phyloP scores from a whole-genome alignment of 805 yeast genomes.

The Cyberlindnera mycetangii region DNA sequence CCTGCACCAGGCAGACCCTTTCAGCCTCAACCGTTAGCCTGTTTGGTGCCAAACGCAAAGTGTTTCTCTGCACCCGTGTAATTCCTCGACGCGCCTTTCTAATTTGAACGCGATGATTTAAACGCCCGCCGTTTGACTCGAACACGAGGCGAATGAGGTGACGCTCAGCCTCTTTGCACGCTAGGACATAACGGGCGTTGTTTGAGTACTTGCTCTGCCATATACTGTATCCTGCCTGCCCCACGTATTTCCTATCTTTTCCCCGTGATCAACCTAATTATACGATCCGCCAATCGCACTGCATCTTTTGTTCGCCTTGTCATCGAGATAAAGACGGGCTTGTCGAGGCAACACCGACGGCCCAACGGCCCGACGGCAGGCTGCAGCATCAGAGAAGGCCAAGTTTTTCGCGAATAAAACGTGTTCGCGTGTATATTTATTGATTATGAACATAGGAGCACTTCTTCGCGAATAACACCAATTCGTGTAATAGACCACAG shows the following conservation, averaged over 20 bases:
- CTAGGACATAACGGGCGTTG: too few species aligned
- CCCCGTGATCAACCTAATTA: too few species aligned
- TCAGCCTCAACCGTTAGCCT: background rate
- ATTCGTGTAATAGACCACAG: background rate
- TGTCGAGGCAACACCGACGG: constrained; percentile 3
- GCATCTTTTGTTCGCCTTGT: background rate
- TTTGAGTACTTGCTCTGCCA: too few species aligned
- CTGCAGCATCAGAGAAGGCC: background rate
- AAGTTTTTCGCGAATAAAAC: background rate
- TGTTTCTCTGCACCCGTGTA: background rate
- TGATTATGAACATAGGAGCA: too few species aligned
- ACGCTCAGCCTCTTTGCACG: too few species aligned
- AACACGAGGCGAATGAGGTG: background rate
- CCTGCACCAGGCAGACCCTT: too few species aligned
- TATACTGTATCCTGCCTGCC: background rate
- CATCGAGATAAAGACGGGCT: background rate
- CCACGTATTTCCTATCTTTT: background rate
- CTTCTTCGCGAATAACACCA: background rate
- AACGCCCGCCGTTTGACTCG: background rate
- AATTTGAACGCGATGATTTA: background rate
- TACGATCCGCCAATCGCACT: background rate
- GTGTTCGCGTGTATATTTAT: constrained; percentile 1
- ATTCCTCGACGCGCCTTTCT: background rate
- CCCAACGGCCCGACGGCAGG: constrained; percentile 7
- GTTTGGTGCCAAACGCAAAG: background rate